Conservation (phyloP, 2,329 filamentous ascomycete species). For the Trichophyton simii region DNA sequence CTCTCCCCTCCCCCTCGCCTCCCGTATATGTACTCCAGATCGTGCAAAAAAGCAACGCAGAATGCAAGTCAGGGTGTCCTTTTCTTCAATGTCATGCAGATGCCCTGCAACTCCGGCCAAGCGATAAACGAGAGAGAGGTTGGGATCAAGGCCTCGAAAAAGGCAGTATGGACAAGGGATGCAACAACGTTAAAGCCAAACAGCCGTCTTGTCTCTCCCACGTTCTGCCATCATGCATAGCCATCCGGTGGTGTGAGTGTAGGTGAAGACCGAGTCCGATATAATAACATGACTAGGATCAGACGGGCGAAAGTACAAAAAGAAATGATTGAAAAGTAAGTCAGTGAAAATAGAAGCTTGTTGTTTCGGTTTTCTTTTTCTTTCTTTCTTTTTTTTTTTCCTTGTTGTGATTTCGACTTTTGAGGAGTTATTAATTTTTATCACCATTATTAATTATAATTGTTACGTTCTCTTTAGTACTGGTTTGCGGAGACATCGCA, state of each 20-base stretch:
- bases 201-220: neutral
- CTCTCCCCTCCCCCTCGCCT: neutral
- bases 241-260: neutral
- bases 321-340: neutral
- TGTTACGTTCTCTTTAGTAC: neutral
- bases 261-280: neutral
- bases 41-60: neutral
- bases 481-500: neutral
- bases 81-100: slow-evolving; percentile 2
- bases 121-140: neutral
- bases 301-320: neutral
- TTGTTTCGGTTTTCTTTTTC: neutral
- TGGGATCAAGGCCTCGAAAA: neutral
- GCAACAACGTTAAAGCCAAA: neutral
- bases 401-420: neutral
- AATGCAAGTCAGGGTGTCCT: neutral
- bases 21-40: slow-evolving; percentile 3
- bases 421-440: neutral
- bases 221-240: neutral
- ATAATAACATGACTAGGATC: neutral
- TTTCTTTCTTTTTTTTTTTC: neutral
- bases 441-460: neutral
- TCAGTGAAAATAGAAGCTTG: neutral
- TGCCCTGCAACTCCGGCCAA: neutral
- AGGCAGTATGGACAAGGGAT: neutral